Evolutionary conservation across 2,329 filamentous ascomycete genomes (phyloP), one percentile per base, ranked within the genome.

Genomic region (Beauveria sp.): DNA sequence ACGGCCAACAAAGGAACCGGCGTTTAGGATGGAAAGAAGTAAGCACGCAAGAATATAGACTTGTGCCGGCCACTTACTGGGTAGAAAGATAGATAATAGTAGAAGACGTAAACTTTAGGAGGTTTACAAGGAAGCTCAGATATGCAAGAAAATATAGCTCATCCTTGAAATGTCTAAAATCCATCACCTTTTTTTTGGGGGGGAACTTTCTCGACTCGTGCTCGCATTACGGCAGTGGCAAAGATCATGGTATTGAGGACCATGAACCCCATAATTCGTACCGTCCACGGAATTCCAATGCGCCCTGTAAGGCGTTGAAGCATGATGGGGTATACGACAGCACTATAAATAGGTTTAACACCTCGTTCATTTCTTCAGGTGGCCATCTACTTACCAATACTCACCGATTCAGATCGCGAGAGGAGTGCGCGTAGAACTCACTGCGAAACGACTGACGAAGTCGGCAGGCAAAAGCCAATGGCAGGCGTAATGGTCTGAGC

Each of bases 361-460:
- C 20, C 18, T 1, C 8, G 10, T 22, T 57, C 42, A 18, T 18
- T 7, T 46, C 8, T 2, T 78, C 73, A 20, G n/a, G 16, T 9
- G 2, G 9, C 1, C 9, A 26, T 30, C 14, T 22, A 43, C 82
- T 75, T 62, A 86, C 83, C 16, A 79, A 72, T 10, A 81, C 78
- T 80, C 0, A 83, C 83, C 80, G 1, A 87, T 70, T 0, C 84
- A 85, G 49, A 86, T 80, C 0, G 82, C 84, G 3, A 88, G 70
- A 0, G 77, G 79, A 56, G 81, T 76, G 55, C 75, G 77, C 40
- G 75, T 78, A 24, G 74, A 88, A 88, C 65, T 22, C 85, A 87
- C 42, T 83, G 81, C 0, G 83, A 79, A 1, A 88, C 74, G 24
- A 87, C 75, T 7, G 82, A 82, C 24, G 86, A 76, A 8, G 80